A percentile compares a stretch with the other conserved stretches of the same genome.
phyloP scores from a whole-genome alignment of 768 basidiomycete genomes.

The Scleroderma citrinum region DNA sequence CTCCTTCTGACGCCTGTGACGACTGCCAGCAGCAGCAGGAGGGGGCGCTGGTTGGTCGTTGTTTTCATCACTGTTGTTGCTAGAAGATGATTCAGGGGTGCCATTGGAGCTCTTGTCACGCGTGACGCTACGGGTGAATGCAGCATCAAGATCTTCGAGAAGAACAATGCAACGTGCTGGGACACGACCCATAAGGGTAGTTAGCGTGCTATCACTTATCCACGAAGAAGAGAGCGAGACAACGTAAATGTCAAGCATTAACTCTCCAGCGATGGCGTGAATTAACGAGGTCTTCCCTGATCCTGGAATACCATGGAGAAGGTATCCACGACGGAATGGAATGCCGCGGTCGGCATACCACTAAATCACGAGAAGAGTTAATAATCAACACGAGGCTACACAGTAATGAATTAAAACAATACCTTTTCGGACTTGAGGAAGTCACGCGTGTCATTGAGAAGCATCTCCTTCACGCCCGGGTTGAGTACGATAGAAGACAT shows the following conservation, averaged over 20 bases:
- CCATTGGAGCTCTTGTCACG: constrained; percentile 53
- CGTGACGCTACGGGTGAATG: constrained; percentile 71
- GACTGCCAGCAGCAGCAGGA: constrained; percentile 36
- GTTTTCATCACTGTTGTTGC: constrained; percentile 26
- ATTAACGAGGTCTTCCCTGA: constrained; percentile 85
- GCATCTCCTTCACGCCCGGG: constrained; percentile 86
- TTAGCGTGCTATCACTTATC: constrained; percentile 85
- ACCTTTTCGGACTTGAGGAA: constrained; percentile 82
- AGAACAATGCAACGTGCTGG: constrained; percentile 82
- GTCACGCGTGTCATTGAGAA: constrained; percentile 74
- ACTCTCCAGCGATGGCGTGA: constrained; percentile 81
- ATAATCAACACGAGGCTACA: neutral
- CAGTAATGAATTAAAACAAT: constrained; percentile 9
- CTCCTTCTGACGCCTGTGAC: constrained; percentile 45
- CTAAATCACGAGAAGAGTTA: constrained; percentile 27
- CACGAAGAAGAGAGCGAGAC: constrained; percentile 81
- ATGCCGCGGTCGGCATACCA: constrained; percentile 95
- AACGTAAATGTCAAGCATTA: constrained; percentile 89
- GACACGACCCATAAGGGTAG: constrained; percentile 81
- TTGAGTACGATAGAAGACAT: constrained; percentile 83
- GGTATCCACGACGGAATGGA: constrained; percentile 84
- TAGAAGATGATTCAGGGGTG: constrained; percentile 33
- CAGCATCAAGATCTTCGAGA: constrained; percentile 87
- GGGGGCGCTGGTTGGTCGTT: constrained; percentile 24
- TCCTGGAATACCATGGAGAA: constrained; percentile 79